Base-by-base conservation (phyloP, 2,329 filamentous ascomycete species). In the Aciculosporium take region DNA sequence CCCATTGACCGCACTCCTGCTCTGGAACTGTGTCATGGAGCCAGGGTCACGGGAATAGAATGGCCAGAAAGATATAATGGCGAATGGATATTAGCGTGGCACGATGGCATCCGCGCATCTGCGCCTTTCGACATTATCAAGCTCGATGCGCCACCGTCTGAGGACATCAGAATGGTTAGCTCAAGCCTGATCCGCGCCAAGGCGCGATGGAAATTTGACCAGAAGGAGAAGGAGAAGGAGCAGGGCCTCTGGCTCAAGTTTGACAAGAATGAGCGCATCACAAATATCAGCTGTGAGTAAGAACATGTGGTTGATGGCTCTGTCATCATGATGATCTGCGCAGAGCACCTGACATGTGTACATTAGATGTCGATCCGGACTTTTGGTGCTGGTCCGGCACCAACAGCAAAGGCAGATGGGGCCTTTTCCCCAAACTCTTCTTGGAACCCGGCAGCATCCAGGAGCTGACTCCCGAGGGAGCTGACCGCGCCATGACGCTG, bases 261-360 rank as follows among this genome's bases (percentile, higher is more conserved):
- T 51, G 76, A 79, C 24, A 80, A 79, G 53, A 75, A 74, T 17
- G 79, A 84, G 47, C 65, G 69, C 3, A 79, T 82, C 13, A 76
- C 68, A 48, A 84, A 79, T 58, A 84, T 74, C 20, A 62, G 60
- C 40, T 74, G 70, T 70, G 52, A 63, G 69, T 65, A n/a, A 8
- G 4, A 20, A 17, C 8, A 17, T 17, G 18, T 38, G 7, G 13
- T 23, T 30, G 18, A 15, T 24, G 13, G 10, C 18, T 10, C 9
- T 7, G 3, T 4, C 7, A 12, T 4, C 27, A 28, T 12, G 13
- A 23, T 29, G 18, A 7, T 12, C 7, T 23, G 27, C 4, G 28
- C 4, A 17, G 21, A 17, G 20, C 5, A 15, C n/a, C 31, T 40
- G 31, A 40, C 39, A 15, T 17, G 10, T n/a, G n/a, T n/a, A 32